phyloP scores from a whole-genome alignment of 2,329 filamentous ascomycete species.

The Ophidiomyces ophidiicola region DNA sequence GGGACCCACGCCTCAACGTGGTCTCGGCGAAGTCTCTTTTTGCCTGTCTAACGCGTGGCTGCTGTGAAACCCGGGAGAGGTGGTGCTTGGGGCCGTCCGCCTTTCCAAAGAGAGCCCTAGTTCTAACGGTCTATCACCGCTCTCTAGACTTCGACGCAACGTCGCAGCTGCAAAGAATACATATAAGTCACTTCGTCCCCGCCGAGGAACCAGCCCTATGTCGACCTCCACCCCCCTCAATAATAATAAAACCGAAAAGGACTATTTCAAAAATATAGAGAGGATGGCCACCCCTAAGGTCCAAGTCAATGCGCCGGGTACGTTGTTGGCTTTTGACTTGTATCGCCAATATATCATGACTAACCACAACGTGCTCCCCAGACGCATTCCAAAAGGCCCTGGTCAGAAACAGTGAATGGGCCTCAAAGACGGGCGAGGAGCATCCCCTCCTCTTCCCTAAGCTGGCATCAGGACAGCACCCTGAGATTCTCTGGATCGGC shows the following conservation, averaged over 20 bases:
- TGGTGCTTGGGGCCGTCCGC: no score
- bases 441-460: conserved; percentile 60
- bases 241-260: conserved; percentile 3
- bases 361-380: no score
- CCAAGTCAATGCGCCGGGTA: background rate
- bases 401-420: conserved; percentile 59
- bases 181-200: conserved; percentile 4
- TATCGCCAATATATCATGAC: no score
- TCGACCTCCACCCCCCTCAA: conserved; percentile 1
- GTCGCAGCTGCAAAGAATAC: background rate
- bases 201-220: background rate
- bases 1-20: no score
- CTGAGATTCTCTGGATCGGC: conserved; percentile 62
- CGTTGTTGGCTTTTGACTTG: background rate
- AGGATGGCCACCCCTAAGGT: conserved; percentile 7
- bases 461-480: conserved; percentile 53
- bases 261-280: conserved; percentile 9
- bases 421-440: conserved; percentile 49
- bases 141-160: conserved; percentile 6
- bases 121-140: background rate
- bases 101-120: background rate
- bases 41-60: background rate
- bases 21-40: no score
- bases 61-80: no score
- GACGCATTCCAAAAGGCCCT: conserved; percentile 52